Evolutionary conservation across 2,329 filamentous ascomycete genomes (phyloP).

Genomic region (Shiraia bambusicola): DNA sequence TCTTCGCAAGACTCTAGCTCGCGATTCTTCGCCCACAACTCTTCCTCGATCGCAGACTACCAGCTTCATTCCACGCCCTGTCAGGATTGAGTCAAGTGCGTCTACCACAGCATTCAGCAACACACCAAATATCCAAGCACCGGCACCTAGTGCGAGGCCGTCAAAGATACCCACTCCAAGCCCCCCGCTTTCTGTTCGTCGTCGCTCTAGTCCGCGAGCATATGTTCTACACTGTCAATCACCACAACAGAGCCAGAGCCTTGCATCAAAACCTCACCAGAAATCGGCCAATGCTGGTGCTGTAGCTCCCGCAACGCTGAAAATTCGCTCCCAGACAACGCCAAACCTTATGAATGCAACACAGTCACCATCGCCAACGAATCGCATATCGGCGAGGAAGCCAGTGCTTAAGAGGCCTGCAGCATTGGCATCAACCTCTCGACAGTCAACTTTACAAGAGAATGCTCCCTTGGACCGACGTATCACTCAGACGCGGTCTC

Average conservation of each 20-base stretch:
- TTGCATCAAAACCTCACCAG: conserved; percentile 6
- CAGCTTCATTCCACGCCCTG: conserved; percentile 37
- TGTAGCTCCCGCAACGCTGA: conserved; percentile 15
- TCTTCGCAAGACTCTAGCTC: conserved; percentile 4
- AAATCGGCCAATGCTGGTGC: conserved; percentile 10
- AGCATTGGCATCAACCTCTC: conserved; percentile 7
- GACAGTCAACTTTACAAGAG: conserved; percentile 19
- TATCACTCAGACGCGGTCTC: conserved; percentile 17
- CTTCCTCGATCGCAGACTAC: conserved; percentile 34
- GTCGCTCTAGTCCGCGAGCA: conserved; percentile 32
- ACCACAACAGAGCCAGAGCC: conserved; percentile 21
- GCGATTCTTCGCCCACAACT: conserved; percentile 19
- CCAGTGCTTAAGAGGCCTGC: conserved; percentile 12
- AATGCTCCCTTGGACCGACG: conserved; percentile 23
- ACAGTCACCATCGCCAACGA: conserved; percentile 10
- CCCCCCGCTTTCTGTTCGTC: conserved; percentile 18
- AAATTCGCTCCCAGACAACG: conserved; percentile 34
- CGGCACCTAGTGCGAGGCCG: conserved; percentile 5
- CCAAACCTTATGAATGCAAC: conserved; percentile 27
- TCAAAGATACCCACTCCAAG: conserved; percentile 37
- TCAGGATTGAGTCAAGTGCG: conserved; percentile 12
- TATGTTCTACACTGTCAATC: conserved; percentile 15
- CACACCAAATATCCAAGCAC: conserved; percentile 5
- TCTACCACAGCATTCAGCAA: conserved; percentile 7
- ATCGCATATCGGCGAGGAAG: conserved; percentile 23